Evolutionary conservation across 495 filamentous ascomycete species (phyloP).

Genomic region (Aspergillus haitiensis): DNA sequence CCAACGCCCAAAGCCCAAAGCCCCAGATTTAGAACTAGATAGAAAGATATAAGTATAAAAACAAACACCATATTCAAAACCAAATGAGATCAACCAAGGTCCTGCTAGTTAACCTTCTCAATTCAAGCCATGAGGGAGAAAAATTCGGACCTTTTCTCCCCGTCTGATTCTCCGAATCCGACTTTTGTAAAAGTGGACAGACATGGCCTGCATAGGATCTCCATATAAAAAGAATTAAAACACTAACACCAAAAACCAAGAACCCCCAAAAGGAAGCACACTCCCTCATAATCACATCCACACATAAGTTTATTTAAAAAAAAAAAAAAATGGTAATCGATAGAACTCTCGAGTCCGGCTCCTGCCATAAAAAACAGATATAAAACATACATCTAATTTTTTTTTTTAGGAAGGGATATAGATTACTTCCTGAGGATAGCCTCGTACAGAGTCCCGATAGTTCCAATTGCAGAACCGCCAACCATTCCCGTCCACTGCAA

Average conservation of each 20-base stretch:
- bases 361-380: conserved; percentile 2
- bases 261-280: not conserved
- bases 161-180: not conserved
- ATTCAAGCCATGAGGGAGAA: not conserved
- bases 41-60: not conserved
- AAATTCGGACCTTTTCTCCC: not conserved
- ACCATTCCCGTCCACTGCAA: conserved; percentile 70
- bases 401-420: conserved; percentile 13
- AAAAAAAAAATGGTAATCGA: not conserved
- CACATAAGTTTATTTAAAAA: not conserved
- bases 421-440: conserved; percentile 72
- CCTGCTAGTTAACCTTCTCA: not conserved
- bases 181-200: too few species aligned
- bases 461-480: conserved; percentile 68
- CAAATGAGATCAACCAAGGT: not conserved
- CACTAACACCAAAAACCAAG: too few species aligned
- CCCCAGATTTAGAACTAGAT: not conserved
- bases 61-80: conserved; percentile 7
- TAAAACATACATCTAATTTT: conserved; percentile 14
- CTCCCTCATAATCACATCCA: not conserved
- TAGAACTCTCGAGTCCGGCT: not conserved
- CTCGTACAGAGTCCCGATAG: conserved; percentile 74
- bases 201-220: too few species aligned
- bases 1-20: not conserved
- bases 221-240: too few species aligned